These are phyloP conservation scores for Anacardium occidentale DNA, from an alignment of 345 rosid genomes.

Conservation along the genomic window DNA sequence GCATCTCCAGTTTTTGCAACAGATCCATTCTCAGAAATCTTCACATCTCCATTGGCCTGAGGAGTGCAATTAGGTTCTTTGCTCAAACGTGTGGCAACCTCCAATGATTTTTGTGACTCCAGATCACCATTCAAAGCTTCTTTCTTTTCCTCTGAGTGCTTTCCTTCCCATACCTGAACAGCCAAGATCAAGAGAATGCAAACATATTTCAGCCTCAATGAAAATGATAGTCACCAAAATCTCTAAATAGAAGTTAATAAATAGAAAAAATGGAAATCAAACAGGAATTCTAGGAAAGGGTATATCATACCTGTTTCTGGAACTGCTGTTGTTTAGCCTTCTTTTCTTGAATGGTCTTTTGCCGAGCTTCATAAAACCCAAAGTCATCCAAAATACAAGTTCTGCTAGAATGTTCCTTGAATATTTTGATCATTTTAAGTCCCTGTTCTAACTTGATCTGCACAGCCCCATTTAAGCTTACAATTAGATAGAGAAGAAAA, in stretches of 20 bases:
- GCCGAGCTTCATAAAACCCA: conserved; percentile 73
- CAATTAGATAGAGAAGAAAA: not conserved
- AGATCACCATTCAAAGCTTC: conserved; percentile 22
- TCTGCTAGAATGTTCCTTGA: conserved; percentile 71
- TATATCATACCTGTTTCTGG: conserved; percentile 54
- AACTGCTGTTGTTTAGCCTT: conserved; percentile 72
- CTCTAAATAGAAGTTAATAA: not conserved
- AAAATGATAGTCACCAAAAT: not conserved
- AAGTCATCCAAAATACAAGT: conserved; percentile 91
- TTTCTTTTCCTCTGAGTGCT: conserved; percentile 34
- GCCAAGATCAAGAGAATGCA: not conserved
- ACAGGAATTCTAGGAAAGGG: not conserved
- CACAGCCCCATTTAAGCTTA: conserved; percentile 10
- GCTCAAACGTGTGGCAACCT: conserved; percentile 24
- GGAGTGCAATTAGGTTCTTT: conserved; percentile 31
- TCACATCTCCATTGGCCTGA: conserved; percentile 29
- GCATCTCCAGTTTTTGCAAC: conserved; percentile 24
- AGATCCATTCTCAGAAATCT: conserved; percentile 36
- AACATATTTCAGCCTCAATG: not conserved
- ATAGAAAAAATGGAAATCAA: not conserved
- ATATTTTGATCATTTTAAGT: conserved; percentile 70
- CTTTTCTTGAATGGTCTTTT: conserved; percentile 78
- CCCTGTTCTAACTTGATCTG: conserved; percentile 78
- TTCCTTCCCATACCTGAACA: conserved; percentile 51
- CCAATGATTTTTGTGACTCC: conserved; percentile 18